These are phyloP conservation scores for Botrytis fragariae DNA, from an alignment of 2,329 filamentous ascomycete species.

Conservation along the genomic window DNA sequence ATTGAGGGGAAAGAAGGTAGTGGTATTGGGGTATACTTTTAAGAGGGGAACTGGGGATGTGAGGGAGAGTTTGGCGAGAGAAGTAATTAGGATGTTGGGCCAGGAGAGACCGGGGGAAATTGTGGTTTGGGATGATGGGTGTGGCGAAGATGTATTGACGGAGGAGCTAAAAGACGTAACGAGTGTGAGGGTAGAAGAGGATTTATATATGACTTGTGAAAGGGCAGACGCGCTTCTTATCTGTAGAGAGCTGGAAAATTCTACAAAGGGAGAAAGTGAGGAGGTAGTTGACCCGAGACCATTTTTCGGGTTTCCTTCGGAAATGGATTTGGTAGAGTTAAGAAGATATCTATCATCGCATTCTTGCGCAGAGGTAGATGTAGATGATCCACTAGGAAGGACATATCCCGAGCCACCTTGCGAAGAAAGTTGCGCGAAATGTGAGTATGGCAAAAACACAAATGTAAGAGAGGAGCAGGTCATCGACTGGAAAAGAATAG, in stretches of 20 bases:
- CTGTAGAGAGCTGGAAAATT: constrained; percentile 50
- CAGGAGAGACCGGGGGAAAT: constrained; percentile 63
- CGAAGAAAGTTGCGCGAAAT: constrained; percentile 37
- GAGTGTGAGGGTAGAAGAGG: constrained; percentile 39
- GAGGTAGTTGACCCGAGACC: constrained; percentile 29
- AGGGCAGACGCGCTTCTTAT: constrained; percentile 49
- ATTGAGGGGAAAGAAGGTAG: constrained; percentile 66
- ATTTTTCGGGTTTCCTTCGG: constrained; percentile 18
- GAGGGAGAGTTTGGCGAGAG: constrained; percentile 66
- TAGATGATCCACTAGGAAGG: constrained; percentile 16
- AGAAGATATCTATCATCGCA: background rate
- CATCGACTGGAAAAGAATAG: constrained; percentile 48
- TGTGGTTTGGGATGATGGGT: constrained; percentile 65
- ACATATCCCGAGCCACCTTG: constrained; percentile 33
- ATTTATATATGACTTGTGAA: constrained; percentile 47
- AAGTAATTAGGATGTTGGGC: constrained; percentile 63
- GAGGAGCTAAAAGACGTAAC: constrained; percentile 41
- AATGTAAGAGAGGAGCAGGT: constrained; percentile 21
- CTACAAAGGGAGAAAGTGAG: background rate
- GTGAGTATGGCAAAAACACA: constrained; percentile 27
- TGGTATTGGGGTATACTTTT: constrained; percentile 73
- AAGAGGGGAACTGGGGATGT: constrained; percentile 79
- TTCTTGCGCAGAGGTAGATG: background rate
- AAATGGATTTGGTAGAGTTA: background rate
- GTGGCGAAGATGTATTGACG: constrained; percentile 41